Evolutionary conservation across 2,329 filamentous ascomycete species (phyloP).

Genomic region (Pochonia chlamydosporia): DNA sequence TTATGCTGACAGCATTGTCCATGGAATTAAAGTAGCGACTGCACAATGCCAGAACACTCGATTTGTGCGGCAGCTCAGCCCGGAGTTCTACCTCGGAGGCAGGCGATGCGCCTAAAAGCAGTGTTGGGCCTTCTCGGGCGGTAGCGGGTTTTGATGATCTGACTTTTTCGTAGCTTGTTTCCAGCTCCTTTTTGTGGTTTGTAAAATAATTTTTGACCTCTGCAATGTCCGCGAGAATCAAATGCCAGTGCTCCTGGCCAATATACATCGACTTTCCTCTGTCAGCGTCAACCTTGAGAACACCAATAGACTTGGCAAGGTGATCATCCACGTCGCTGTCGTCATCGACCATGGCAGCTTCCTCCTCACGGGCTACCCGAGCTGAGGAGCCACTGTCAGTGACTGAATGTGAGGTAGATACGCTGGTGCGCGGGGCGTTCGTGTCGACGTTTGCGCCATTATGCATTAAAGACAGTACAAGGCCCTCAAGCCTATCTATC

Average conservation of each 20-base stretch:
- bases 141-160: slow-evolving; percentile 59
- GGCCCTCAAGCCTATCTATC: slow-evolving; percentile 87
- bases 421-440: slow-evolving; percentile 22
- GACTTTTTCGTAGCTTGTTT: slow-evolving; percentile 73
- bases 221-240: slow-evolving; percentile 72
- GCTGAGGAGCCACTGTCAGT: slow-evolving; percentile 40
- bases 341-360: slow-evolving; percentile 45
- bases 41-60: slow-evolving; percentile 77
- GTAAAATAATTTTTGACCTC: slow-evolving; percentile 91
- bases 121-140: slow-evolving; percentile 61
- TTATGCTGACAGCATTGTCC: slow-evolving; percentile 64
- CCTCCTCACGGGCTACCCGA: slow-evolving; percentile 51
- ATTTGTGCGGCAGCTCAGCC: slow-evolving; percentile 71
- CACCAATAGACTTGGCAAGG: slow-evolving; percentile 67
- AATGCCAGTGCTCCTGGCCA: slow-evolving; percentile 79
- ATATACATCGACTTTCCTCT: slow-evolving; percentile 76
- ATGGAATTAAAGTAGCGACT: slow-evolving; percentile 86
- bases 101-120: slow-evolving; percentile 70
- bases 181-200: slow-evolving; percentile 81
- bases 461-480: slow-evolving; percentile 92
- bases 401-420: slow-evolving; percentile 29
- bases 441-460: slow-evolving; percentile 57
- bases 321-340: slow-evolving; percentile 67
- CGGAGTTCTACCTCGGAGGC: slow-evolving; percentile 73
- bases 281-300: slow-evolving; percentile 73